Conservation (phyloP, 2,329 filamentous ascomycete species). For the Phaeosphaeria sp. region DNA sequence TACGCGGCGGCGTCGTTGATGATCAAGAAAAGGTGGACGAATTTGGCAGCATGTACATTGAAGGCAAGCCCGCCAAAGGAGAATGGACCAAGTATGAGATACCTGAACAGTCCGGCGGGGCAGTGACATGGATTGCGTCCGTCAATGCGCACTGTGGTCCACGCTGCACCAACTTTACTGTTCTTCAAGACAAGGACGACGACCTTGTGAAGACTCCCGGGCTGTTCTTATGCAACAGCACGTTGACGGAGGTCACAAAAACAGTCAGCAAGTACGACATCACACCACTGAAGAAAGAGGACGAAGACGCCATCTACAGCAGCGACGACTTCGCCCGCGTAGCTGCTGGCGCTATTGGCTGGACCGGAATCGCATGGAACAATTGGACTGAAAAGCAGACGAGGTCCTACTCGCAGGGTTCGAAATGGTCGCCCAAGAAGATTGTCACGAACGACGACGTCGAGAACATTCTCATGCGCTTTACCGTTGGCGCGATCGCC, state of each 20-base stretch:
- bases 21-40: neutral
- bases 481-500: constrained; percentile 39
- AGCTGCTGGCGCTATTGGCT: constrained; percentile 40
- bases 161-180: constrained; percentile 44
- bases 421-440: constrained; percentile 33
- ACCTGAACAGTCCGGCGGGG: constrained; percentile 22
- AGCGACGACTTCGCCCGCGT: constrained; percentile 37
- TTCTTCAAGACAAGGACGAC: constrained; percentile 27
- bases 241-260: constrained; percentile 16
- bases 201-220: constrained; percentile 13
- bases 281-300: constrained; percentile 12
- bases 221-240: constrained; percentile 41
- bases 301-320: constrained; percentile 29
- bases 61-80: constrained; percentile 15
- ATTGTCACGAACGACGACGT: constrained; percentile 11
- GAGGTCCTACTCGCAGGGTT: constrained; percentile 28
- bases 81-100: constrained; percentile 24
- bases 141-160: constrained; percentile 28
- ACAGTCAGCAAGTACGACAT: constrained; percentile 28
- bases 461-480: constrained; percentile 35
- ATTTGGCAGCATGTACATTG: constrained; percentile 15
- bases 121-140: constrained; percentile 35
- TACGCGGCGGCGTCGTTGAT: constrained; percentile 7
- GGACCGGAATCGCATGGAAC: constrained; percentile 33
- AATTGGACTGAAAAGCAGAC: constrained; percentile 21